Percentiles rank a stretch among this genome's conserved stretches.
Evolutionary conservation across 169 alveolate genomes (phyloP).

Genomic region (Babesia ovata): DNA sequence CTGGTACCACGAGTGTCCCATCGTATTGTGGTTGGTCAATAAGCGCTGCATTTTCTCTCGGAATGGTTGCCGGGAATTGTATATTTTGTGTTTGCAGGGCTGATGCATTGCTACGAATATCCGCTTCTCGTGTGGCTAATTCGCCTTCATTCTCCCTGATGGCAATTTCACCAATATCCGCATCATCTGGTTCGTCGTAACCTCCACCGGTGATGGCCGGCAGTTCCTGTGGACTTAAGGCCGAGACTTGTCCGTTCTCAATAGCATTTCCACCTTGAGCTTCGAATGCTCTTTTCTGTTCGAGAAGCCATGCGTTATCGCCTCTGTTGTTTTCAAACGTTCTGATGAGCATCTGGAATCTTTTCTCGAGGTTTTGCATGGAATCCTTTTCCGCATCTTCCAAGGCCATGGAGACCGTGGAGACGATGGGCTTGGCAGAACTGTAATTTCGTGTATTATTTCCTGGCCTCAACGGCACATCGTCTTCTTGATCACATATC

Average conservation of each 20-base stretch:
- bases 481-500: neutral
- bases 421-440: slow-evolving; percentile 17
- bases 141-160: neutral
- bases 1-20: slow-evolving; percentile 1
- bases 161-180: neutral
- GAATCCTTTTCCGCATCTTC: neutral
- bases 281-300: neutral
- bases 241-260: neutral
- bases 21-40: too few species aligned
- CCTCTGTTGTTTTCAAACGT: slow-evolving; percentile 9
- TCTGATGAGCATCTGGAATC: slow-evolving; percentile 36
- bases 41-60: too few species aligned
- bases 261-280: neutral
- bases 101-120: neutral
- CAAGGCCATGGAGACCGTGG: slow-evolving; percentile 6
- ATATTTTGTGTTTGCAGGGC: too few species aligned
- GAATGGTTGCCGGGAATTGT: too few species aligned
- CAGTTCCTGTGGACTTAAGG: neutral
- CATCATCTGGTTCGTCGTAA: neutral
- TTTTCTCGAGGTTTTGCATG: slow-evolving; percentile 19
- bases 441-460: neutral
- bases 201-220: neutral
- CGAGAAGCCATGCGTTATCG: neutral
- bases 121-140: neutral
- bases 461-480: neutral